phyloP scores from a whole-genome alignment of 257 asterid species.

The Leptodermis oblonga region DNA sequence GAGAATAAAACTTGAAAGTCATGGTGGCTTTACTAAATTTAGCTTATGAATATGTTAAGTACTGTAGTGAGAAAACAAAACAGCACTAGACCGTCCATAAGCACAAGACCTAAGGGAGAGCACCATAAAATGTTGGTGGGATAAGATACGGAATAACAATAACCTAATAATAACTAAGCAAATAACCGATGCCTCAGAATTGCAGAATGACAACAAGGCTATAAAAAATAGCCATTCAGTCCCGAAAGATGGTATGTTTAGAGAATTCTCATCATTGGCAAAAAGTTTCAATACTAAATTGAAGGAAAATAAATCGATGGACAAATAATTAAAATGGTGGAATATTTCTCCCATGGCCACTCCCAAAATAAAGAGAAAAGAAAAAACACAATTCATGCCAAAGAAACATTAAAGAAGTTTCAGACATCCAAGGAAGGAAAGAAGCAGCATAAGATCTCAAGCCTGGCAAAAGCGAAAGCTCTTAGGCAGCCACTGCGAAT shows the following conservation, averaged over 20 bases:
- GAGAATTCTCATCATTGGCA: constrained; percentile 48
- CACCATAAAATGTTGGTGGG: not conserved
- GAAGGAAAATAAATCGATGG: too few relatives aligned
- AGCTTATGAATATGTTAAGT: constrained; percentile 30
- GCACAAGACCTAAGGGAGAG: constrained; percentile 10
- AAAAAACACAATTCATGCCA: too few relatives aligned
- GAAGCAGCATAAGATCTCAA: too few relatives aligned
- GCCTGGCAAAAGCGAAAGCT: too few relatives aligned
- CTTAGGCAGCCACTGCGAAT: too few relatives aligned
- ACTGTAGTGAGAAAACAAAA: not conserved
- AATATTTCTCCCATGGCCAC: not conserved
- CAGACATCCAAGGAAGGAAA: too few relatives aligned
- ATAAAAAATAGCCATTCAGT: constrained; percentile 44
- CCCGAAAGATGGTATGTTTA: constrained; percentile 77
- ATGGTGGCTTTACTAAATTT: constrained; percentile 2
- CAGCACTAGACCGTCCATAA: constrained; percentile 34
- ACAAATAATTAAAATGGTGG: not conserved
- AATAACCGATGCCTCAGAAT: constrained; percentile 55
- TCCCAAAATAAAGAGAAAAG: too few relatives aligned
- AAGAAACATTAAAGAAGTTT: too few relatives aligned
- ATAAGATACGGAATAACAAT: not conserved
- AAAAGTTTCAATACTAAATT: not conserved
- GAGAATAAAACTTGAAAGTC: constrained; percentile 23
- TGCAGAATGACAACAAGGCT: constrained; percentile 59
- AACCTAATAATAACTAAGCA: not conserved